Evolutionary conservation across 768 basidiomycete species (phyloP), one percentile per base, ranked within the genome.

Genomic region (Piloderma croceum): DNA sequence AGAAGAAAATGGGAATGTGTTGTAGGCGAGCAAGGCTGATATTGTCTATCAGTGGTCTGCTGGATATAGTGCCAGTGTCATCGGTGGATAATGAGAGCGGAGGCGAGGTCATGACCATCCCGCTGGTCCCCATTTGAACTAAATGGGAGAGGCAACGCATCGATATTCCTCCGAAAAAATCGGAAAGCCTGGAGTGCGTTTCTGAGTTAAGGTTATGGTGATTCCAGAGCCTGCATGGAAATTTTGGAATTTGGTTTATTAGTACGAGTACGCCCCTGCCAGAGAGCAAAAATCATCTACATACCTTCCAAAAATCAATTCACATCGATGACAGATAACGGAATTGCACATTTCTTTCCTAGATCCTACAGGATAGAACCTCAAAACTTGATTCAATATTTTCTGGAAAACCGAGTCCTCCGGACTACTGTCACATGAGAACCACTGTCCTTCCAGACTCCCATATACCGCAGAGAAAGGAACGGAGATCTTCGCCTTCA

Each of bases 131-230:
- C n/a, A n/a, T n/a, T n/a, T n/a, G n/a, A n/a, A n/a, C n/a, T n/a
- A n/a, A n/a, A n/a, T n/a, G n/a, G n/a, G n/a, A n/a, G n/a, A n/a
- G n/a, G n/a, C n/a, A n/a, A n/a, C n/a, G n/a, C n/a, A n/a, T n/a
- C n/a, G n/a, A n/a, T n/a, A n/a, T n/a, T n/a, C n/a, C 47, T 18
- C 46, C 46, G 20, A 51, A 20, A 23, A 49, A 48, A 24, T 46
- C 41, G 18, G 32, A 24, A 13, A 51, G 34, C 22, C 46, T 44
- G 21, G 24, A 15, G 34, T 51, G 50, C 6, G 50, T 51, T 13
- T 47, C 50, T 11, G 41, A 38, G 31, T 38, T 46, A 25, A 51
- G 33, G 19, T 51, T 51, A 24, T 32, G 21, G 41, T 51, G 50
- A 24, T 34, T 44, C 50, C 50, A 51, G 17, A 45, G 36, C 18